Evolutionary conservation across 306 rosid genomes (phyloP), one percentile per base, ranked within the genome.

Genomic region (Notholithocarpus densiflorus): DNA sequence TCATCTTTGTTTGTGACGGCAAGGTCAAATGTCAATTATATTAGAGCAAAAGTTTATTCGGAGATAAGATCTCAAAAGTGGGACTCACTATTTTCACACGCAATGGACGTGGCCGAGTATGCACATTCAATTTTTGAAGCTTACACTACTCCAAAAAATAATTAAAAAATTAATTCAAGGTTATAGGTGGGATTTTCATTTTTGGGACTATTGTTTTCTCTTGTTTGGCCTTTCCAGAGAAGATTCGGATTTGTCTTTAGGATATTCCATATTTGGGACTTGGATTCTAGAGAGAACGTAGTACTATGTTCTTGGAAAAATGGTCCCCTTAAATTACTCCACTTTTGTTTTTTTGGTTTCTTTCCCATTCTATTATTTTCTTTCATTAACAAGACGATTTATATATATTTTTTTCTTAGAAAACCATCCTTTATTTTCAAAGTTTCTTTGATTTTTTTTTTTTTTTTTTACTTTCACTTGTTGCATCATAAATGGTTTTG

Each of bases 211-310:
- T 65, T 71, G 21, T 80, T 34, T 34, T 34, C 40, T 34, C 2
- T 37, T 7, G 45, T 37, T 37, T 7, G 62, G 72, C 37, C 53
- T 26, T 55, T 23, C 26, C 2, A 2, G 64, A 31, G 31, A 52
- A 70, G 77, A 77, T 82, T 77, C 85, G 79, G 82, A 82, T 82
- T 69, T 56, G 0, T 27, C 56, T 62, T 2, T 17, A 11, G 85
- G 70, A 82, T 77, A 77, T 82, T 52, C 85, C 40, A 43, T 18
- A 0, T 32, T 21, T 37, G 52, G 53, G 15, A 56, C 55, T 13
- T 37, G 37, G 31, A 53, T 6, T 19, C 61, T 27, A 10, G 37
- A 9, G 31, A 1, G 27, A 10, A 45, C 75, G 24, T 18, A 21
- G 24, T 18, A 13, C 75, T 21, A 18, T 23, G 27, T 27, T 72